Percentiles rank a stretch among this genome's conserved stretches.
phyloP scores from a whole-genome alignment of 1,139 yeast species.

The Saccharomyces hybrid region DNA sequence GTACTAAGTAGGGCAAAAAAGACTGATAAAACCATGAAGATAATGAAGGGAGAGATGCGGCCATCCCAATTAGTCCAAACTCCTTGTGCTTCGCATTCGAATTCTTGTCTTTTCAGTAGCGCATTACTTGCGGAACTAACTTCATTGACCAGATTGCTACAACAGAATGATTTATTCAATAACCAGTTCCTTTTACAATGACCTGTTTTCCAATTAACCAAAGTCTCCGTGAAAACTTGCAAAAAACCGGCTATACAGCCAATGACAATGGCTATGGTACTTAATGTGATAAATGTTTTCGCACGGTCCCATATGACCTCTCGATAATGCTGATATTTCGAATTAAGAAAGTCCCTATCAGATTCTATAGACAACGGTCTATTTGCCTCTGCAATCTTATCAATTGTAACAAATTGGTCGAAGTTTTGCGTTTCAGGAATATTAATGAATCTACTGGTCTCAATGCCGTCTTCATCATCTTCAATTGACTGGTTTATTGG shows the following conservation, averaged over 20 bases:
- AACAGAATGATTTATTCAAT: constrained; percentile 70
- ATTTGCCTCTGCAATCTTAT: constrained; percentile 74
- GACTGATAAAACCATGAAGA: constrained; percentile 55
- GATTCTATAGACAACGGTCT: constrained; percentile 12
- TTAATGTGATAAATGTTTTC: constrained; percentile 64
- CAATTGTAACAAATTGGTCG: constrained; percentile 60
- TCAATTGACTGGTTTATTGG: not conserved
- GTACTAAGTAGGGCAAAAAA: constrained; percentile 61
- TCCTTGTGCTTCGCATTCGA: constrained; percentile 37
- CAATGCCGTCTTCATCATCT: constrained; percentile 4
- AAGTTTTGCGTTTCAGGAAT: constrained; percentile 38
- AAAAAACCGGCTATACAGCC: constrained; percentile 79
- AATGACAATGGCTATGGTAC: constrained; percentile 63
- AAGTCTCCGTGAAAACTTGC: constrained; percentile 76
- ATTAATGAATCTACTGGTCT: constrained; percentile 4
- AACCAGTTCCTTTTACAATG: constrained; percentile 66
- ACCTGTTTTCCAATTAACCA: constrained; percentile 74
- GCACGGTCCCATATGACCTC: constrained; percentile 43
- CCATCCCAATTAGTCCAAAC: constrained; percentile 52
- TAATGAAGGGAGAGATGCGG: constrained; percentile 44
- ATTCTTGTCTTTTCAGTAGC: constrained; percentile 28
- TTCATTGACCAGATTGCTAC: constrained; percentile 38
- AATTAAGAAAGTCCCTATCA: constrained; percentile 8
- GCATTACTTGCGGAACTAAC: not conserved
- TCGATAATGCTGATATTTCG: constrained; percentile 13